Evolutionary conservation across 1,284 basidiomycete species (phyloP).

Genomic region (Ceratobasidium sp.): DNA sequence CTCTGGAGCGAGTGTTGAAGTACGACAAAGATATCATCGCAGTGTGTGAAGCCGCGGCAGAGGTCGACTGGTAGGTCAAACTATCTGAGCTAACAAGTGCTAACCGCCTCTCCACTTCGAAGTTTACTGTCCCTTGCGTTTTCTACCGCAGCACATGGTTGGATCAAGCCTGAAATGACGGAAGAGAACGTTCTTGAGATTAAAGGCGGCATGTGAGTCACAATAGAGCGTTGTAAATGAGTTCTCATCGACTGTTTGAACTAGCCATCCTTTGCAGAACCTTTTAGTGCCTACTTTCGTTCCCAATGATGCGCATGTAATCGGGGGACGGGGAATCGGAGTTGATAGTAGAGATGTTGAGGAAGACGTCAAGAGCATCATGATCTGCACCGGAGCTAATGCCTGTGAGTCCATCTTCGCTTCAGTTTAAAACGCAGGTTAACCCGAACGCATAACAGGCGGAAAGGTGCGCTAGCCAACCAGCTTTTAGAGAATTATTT

Average conservation of each 20-base stretch:
- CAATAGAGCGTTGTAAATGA: neutral
- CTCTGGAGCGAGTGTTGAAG: conserved; percentile 74
- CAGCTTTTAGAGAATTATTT: neutral
- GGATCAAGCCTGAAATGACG: conserved; percentile 80
- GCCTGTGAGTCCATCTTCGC: conserved; percentile 64
- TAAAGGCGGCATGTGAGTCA: conserved; percentile 74
- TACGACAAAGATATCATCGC: conserved; percentile 68
- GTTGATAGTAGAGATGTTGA: conserved; percentile 51
- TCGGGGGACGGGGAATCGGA: conserved; percentile 68
- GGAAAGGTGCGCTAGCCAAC: conserved; percentile 73
- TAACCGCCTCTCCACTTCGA: neutral
- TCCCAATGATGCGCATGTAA: conserved; percentile 76
- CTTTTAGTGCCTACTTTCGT: conserved; percentile 86
- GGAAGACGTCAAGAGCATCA: conserved; percentile 62
- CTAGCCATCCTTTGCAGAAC: conserved; percentile 87
- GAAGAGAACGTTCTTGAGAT: conserved; percentile 83
- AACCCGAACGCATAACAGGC: conserved; percentile 1
- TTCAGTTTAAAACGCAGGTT: neutral
- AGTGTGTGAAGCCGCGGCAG: conserved; percentile 80
- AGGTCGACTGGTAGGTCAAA: conserved; percentile 79
- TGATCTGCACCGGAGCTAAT: conserved; percentile 85
- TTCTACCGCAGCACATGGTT: conserved; percentile 73
- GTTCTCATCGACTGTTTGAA: neutral
- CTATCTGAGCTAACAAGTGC: neutral
- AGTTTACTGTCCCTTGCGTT: conserved; percentile 81